Evolutionary conservation across 345 rosid genomes (phyloP), one percentile per base, ranked within the genome.

Genomic region (Populus tremula): DNA sequence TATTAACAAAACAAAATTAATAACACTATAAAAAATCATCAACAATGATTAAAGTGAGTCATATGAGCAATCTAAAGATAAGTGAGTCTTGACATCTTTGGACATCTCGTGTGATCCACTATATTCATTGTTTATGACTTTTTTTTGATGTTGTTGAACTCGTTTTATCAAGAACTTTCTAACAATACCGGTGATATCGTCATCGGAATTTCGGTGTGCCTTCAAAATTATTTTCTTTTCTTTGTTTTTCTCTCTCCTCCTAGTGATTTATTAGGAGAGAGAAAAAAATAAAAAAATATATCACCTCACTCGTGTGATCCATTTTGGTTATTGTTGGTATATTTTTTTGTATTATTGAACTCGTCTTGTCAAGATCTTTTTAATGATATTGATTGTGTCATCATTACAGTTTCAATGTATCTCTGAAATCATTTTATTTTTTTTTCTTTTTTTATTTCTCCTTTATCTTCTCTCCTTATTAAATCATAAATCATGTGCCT

Each of bases 51-150:
- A 33, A 0, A 33, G 0, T 33, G 36, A 0, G 0, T 3, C 1
- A 33, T 5, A 33, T 0, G 0, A 33, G 1, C 5, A 0, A 0
- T 4, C 0, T 0, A 33, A 33, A 33, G 0, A 33, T 0, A 33
- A 33, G 0, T 4, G 5, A 33, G 1, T 4, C 0, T 33, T 0
- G 36, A 4, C 0, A 33, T 0, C 0, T 33, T 33, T 33, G 5
- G 0, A 33, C 1, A 4, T 0, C 5, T 4, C 1, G 0, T 33
- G 1, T 33, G 0, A 0, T 0, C 0, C 5, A 33, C 0, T 33
- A 0, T 4, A 0, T 33, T 33, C 5, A 33, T 0, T 0, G 4
- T 33, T 4, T 33, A 3, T 4, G 5, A 33, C 25, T 0, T 0
- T 4, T 33, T 4, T 33, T 33, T 33, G 0, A 1, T 33, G 1